Base-by-base conservation (phyloP, 331 rosid species). In the Quercus lobata region DNA sequence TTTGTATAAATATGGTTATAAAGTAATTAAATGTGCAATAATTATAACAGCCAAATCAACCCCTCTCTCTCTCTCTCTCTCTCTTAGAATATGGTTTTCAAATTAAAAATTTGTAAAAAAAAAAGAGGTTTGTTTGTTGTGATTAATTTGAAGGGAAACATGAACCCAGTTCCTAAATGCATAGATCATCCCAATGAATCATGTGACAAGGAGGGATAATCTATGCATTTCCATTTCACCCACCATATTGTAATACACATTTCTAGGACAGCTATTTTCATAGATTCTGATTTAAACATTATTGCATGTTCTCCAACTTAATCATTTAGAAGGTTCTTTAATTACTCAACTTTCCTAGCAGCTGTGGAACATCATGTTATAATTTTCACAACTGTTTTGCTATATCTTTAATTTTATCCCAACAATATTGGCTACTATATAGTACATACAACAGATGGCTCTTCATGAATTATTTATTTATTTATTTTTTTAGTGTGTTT, bases 111-210 rank as follows among this genome's bases (percentile, higher is more conserved):
- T 72, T 22, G 72, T 29, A n/a, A 72, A 60, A 72, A 58, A 5
- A 19, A 21, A 58, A 37, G 57, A 44, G 74, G 74, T 37, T 69
- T 63, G 30, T 37, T 37, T 37, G 46, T 37, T 37, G 44, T 7
- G 44, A 37, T 37, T 37, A 37, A 37, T 37, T 37, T 65, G 22
- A 77, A 89, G 88, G 84, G 56, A 54, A 78, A 80, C 70, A 80
- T 55, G 85, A 82, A 76, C 76, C 52, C 60, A 69, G 49, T 69
- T 87, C 58, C 79, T 30, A 24, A 69, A 37, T 37, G 44, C 10
- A 37, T 2, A 37, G 44, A 37, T 37, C 44, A 37, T 37, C 44
- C 44, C 44, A 37, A 37, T 37, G 44, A 37, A 37, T 37, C 44
- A 37, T 37, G 44, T 37, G 9, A 37, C 44, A 37, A 37, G 44